Percentiles rank a stretch among this genome's conserved stretches.
phyloP scores from a whole-genome alignment of 495 filamentous ascomycete species.

The Hypomontagnella submonticulosa region DNA sequence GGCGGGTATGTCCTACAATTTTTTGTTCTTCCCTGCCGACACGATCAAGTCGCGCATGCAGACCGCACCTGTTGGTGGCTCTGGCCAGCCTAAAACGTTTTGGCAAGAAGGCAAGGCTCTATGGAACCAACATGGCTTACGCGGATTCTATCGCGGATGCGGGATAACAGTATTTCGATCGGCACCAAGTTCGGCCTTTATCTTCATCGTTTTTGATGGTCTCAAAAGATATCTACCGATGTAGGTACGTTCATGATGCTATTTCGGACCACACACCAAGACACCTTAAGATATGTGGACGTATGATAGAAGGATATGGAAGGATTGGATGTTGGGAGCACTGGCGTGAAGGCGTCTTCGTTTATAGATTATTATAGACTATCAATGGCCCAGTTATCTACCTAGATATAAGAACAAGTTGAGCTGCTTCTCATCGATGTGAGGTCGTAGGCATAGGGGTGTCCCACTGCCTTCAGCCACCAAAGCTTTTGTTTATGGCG shows the following conservation, averaged over 20 bases:
- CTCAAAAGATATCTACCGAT: constrained; percentile 73
- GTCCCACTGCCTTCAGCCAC: not conserved
- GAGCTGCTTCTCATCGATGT: not conserved
- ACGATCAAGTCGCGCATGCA: constrained; percentile 98
- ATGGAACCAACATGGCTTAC: constrained; percentile 83
- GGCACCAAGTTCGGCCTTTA: constrained; percentile 95
- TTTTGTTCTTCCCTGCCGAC: constrained; percentile 95
- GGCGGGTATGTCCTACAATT: constrained; percentile 94
- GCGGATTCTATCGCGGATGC: constrained; percentile 90
- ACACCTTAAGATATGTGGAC: constrained; percentile 15
- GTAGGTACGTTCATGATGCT: constrained; percentile 25
- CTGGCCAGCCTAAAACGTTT: constrained; percentile 68
- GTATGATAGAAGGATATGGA: constrained; percentile 40
- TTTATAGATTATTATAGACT: constrained; percentile 30
- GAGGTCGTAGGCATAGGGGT: not conserved
- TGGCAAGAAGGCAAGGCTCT: constrained; percentile 72
- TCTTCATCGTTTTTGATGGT: constrained; percentile 92
- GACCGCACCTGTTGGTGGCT: constrained; percentile 74
- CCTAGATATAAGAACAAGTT: not conserved
- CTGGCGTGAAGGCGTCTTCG: constrained; percentile 39
- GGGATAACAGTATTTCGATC: constrained; percentile 90
- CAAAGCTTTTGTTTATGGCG: not conserved
- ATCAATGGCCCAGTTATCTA: constrained; percentile 1
- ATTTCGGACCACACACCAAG: constrained; percentile 17
- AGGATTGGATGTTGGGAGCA: constrained; percentile 14